phyloP scores from a whole-genome alignment of 768 basidiomycete species.

The Boletus rubescentipes region DNA sequence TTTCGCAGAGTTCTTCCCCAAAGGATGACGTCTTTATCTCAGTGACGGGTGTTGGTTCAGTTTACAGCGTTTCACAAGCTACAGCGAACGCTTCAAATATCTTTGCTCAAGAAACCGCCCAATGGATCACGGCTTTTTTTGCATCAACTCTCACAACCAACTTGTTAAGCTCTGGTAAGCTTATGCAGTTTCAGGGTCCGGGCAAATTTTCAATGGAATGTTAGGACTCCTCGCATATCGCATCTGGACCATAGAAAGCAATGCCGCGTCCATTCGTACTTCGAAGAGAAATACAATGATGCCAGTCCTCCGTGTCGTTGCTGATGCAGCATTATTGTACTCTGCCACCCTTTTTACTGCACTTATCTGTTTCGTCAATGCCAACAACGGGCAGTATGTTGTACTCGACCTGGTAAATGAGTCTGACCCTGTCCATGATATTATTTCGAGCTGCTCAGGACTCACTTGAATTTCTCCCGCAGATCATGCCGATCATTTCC shows the following conservation, averaged over 20 bases:
- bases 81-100: background rate
- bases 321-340: background rate
- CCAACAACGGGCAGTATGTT: background rate
- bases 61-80: background rate
- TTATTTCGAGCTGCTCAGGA: no score
- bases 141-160: background rate
- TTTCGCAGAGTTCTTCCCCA: no score
- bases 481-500: no score
- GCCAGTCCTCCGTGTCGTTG: background rate
- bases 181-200: background rate
- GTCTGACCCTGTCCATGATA: no score
- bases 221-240: constrained; percentile 1
- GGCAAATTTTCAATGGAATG: background rate
- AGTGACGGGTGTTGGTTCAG: background rate
- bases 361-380: background rate
- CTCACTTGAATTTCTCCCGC: no score
- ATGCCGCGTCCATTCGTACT: background rate
- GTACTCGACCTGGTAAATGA: background rate
- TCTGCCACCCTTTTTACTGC: background rate
- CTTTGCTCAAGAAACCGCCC: background rate
- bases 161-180: constrained; percentile 4
- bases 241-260: background rate
- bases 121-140: constrained; percentile 1
- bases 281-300: background rate
- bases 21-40: background rate